phyloP scores from a whole-genome alignment of 805 yeast species.

The Nadsonia fulvescens region DNA sequence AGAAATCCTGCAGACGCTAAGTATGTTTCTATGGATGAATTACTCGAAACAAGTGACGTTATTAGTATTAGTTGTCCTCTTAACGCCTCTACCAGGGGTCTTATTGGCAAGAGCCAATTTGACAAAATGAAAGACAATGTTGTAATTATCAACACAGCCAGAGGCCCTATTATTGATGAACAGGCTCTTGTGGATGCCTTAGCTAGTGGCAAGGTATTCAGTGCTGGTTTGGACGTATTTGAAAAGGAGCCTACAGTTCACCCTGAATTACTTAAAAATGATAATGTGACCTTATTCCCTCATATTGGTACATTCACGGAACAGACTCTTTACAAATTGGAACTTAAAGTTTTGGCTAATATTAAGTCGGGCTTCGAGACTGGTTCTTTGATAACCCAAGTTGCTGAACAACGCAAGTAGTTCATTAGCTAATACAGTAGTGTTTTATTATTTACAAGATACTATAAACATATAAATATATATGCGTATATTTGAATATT shows the following conservation, averaged over 20 bases:
- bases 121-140: constrained; percentile 29
- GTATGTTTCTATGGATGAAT: too few relatives aligned
- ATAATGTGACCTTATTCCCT: constrained; percentile 32
- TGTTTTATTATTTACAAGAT: too few relatives aligned
- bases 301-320: constrained; percentile 27
- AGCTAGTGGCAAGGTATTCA: constrained; percentile 28
- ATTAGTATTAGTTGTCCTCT: constrained; percentile 5
- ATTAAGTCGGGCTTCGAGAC: constrained; percentile 33
- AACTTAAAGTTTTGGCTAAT: constrained; percentile 54
- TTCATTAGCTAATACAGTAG: too few relatives aligned
- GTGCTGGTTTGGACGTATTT: constrained; percentile 39
- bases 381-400: constrained; percentile 56
- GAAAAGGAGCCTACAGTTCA: constrained; percentile 36
- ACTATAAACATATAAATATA: too few relatives aligned
- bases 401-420: constrained; percentile 39
- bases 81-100: constrained; percentile 5
- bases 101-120: constrained; percentile 4
- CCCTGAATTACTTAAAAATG: constrained; percentile 25
- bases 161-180: constrained; percentile 44
- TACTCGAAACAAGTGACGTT: constrained; percentile 3
- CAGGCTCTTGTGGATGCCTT: constrained; percentile 26
- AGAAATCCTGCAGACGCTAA: too few relatives aligned
- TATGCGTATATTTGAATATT: too few relatives aligned
- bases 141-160: constrained; percentile 35
- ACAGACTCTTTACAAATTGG: constrained; percentile 46